Conservation (phyloP, 169 alveolate species). For the Neospora caninum region DNA sequence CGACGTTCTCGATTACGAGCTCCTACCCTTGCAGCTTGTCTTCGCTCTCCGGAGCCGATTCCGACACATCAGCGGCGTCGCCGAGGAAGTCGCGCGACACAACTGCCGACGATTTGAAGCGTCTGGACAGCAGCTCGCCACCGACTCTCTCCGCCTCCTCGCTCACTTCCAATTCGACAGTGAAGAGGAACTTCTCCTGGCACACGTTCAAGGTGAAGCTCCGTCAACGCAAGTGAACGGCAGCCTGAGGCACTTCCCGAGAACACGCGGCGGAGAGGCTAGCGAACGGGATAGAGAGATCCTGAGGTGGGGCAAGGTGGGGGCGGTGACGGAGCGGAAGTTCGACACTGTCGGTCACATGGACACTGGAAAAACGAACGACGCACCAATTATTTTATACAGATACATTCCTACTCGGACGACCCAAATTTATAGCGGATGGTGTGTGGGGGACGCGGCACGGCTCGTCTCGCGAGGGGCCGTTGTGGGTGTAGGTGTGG, state of each 20-base stretch:
- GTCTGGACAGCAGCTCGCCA: background rate
- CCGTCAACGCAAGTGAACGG: background rate
- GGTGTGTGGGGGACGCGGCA: no score
- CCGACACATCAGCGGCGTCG: background rate
- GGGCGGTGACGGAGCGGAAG: no score
- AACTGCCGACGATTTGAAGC: background rate
- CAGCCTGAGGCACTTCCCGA: background rate
- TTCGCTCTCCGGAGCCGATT: background rate
- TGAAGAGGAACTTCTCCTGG: conserved; percentile 14
- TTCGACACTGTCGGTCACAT: no score
- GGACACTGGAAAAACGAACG: no score
- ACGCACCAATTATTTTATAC: no score
- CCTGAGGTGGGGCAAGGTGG: no score
- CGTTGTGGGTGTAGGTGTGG: no score
- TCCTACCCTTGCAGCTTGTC: background rate
- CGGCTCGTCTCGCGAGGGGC: no score
- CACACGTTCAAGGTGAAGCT: background rate
- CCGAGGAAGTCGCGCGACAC: background rate
- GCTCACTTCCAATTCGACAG: background rate
- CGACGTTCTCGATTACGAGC: background rate
- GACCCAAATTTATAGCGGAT: no score
- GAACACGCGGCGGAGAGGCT: background rate
- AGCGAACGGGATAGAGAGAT: background rate
- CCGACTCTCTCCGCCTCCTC: background rate
- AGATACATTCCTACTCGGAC: no score